Evolutionary conservation across 495 filamentous ascomycete genomes (phyloP), one percentile per base, ranked within the genome.

Genomic region (Parachaetomium inaequale): DNA sequence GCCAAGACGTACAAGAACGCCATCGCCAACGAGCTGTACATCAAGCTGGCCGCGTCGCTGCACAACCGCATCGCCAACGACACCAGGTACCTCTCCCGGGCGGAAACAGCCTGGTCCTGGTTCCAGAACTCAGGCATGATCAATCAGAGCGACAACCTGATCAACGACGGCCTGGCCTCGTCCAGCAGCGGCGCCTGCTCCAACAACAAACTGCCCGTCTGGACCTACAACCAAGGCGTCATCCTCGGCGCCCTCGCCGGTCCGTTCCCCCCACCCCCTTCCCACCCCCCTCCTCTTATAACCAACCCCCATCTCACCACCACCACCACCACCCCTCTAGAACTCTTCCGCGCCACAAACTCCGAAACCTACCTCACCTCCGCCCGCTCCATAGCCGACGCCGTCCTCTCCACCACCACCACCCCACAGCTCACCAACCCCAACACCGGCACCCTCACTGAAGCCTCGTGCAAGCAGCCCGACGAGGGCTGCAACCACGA

Each of bases 221-320:
- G 82, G 82, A 82, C 85, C 0, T 92, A 92, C 74, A 91, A 90
- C 69, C 88, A 92, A 68, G 88, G 88, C 23, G 87, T 89, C 28
- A 78, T 91, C 26, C 78, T 91, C 15, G 87, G 87, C 7, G 89
- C 79, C 0, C 77, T 90, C 0, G 81, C 85, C 7, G 87, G 89
- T 72, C 74, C 84, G 32, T 32, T 6, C 46, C 23, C 49, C 5
- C 15, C 31, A 11, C 38, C 25, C 40, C 17, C 15, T 5, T 3
- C 26, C n/a, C 34, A 11, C n/a, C n/a, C 17, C 17, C 32, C 17
- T 4, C 28, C 23, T 3, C 10, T 14, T 19, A 49, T 64, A 65
- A 56, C 80, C 81, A 0, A 72, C 67, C 70, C 23, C 12, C 2
- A 4, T 11, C 14, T 19, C n/a, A 7, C 25, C 11, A 38, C 26